These are phyloP conservation scores for Candida stauntonica DNA, from an alignment of 805 yeast genomes.

Conservation along the genomic window DNA sequence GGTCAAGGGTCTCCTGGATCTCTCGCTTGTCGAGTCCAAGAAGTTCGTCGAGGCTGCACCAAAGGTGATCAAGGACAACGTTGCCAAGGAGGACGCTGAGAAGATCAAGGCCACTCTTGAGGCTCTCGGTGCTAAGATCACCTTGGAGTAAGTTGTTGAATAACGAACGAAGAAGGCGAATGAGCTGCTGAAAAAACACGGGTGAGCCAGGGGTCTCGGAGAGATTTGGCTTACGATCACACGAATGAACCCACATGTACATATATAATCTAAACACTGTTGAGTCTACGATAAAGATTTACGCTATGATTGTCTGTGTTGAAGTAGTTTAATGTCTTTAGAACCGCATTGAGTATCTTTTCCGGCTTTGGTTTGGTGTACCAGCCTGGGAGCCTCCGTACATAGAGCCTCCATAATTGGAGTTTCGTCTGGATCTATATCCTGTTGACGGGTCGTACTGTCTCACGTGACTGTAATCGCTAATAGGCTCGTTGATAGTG, in stretches of 20 bases:
- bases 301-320: not conserved
- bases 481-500: not conserved
- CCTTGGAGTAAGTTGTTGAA: conserved; percentile 60
- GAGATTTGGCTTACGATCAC: no score
- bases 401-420: conserved; percentile 2
- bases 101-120: conserved; percentile 91
- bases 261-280: conserved; percentile 1
- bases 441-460: not conserved
- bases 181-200: no score
- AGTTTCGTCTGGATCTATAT: conserved; percentile 4
- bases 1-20: conserved; percentile 85
- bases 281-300: not conserved
- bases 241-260: conserved; percentile 7
- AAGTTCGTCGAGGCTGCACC: conserved; percentile 98
- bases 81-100: conserved; percentile 97
- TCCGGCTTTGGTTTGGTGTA: conserved; percentile 7
- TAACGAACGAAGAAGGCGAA: not conserved
- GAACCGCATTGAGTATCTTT: conserved; percentile 26
- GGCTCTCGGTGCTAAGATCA: conserved; percentile 90
- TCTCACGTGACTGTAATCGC: conserved; percentile 2
- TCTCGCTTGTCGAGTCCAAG: conserved; percentile 94
- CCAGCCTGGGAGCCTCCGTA: conserved; percentile 6
- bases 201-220: no score
- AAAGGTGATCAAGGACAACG: conserved; percentile 89
- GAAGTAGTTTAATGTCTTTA: no score